Percentiles rank a stretch among this genome's conserved stretches.
Conservation (phyloP, 2,329 filamentous ascomycete species). For the Aspergillus jensenii region DNA sequence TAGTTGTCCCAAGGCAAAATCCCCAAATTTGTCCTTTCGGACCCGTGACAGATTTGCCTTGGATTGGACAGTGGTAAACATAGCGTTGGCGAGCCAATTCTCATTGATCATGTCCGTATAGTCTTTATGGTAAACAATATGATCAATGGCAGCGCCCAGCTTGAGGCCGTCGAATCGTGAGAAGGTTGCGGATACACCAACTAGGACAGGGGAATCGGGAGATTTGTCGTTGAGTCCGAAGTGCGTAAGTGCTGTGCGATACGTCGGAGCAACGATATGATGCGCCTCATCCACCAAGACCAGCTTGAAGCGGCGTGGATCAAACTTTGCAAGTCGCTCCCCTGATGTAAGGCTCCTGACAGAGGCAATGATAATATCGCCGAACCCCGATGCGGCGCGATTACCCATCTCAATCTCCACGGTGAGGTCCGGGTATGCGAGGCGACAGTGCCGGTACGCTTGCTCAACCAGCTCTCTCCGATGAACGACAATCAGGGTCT, state of each 20-base stretch:
- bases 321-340: conserved; percentile 77
- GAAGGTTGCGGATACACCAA: conserved; percentile 85
- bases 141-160: conserved; percentile 82
- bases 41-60: conserved; percentile 76
- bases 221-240: conserved; percentile 66
- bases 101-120: conserved; percentile 81
- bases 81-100: conserved; percentile 87
- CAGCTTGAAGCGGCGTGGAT: conserved; percentile 78
- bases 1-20: conserved; percentile 77
- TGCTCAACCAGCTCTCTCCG: conserved; percentile 92
- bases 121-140: conserved; percentile 93
- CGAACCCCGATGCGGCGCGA: conserved; percentile 70
- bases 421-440: conserved; percentile 74
- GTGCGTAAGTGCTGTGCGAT: conserved; percentile 72
- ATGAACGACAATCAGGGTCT: conserved; percentile 89
- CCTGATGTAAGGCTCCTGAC: conserved; percentile 79
- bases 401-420: conserved; percentile 93
- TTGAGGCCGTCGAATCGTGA: conserved; percentile 80
- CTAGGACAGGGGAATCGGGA: conserved; percentile 61
- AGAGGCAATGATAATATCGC: conserved; percentile 93
- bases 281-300: conserved; percentile 95
- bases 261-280: conserved; percentile 84
- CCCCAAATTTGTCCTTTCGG: conserved; percentile 63
- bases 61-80: conserved; percentile 89
- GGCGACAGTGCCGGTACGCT: conserved; percentile 78